Conservation (phyloP, 106 monocot genomes). For the Vanilla planifolia region DNA sequence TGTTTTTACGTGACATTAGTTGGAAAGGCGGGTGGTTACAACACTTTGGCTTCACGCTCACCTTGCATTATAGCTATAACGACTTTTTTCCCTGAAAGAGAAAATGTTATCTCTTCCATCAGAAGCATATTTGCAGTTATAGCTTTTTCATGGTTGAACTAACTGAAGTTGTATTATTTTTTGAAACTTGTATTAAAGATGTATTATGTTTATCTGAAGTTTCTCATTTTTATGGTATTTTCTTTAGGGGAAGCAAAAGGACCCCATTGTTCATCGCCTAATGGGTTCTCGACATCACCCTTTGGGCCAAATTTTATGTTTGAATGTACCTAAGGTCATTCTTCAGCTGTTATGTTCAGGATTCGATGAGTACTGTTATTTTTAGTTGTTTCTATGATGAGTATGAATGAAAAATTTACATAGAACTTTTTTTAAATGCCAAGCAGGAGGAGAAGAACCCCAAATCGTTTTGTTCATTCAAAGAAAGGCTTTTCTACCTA, state of each 20-base stretch:
- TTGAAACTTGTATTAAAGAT: too few relatives aligned
- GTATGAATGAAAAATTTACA: neutral
- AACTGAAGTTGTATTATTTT: too few relatives aligned
- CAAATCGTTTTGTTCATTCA: slow-evolving; percentile 66
- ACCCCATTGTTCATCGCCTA: slow-evolving; percentile 50
- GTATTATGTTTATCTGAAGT: neutral
- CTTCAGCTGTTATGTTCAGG: neutral
- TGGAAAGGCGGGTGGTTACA: too few relatives aligned
- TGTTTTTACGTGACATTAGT: too few relatives aligned
- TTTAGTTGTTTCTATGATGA: neutral
- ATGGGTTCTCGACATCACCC: slow-evolving; percentile 65
- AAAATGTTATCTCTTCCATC: too few relatives aligned
- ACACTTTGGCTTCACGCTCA: too few relatives aligned
- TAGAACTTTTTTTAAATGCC: slow-evolving; percentile 4
- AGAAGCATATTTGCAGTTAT: too few relatives aligned
- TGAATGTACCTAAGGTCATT: slow-evolving; percentile 48
- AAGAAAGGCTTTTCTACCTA: slow-evolving; percentile 63
- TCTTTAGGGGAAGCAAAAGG: slow-evolving; percentile 41
- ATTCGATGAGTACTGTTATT: neutral
- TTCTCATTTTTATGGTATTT: slow-evolving; percentile 4
- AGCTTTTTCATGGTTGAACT: too few relatives aligned
- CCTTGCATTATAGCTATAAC: too few relatives aligned
- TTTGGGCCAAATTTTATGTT: slow-evolving; percentile 38
- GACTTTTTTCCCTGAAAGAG: too few relatives aligned
- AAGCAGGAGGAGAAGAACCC: slow-evolving; percentile 52